phyloP scores from a whole-genome alignment of 257 asterid species.

The Solanum habrochaites region DNA sequence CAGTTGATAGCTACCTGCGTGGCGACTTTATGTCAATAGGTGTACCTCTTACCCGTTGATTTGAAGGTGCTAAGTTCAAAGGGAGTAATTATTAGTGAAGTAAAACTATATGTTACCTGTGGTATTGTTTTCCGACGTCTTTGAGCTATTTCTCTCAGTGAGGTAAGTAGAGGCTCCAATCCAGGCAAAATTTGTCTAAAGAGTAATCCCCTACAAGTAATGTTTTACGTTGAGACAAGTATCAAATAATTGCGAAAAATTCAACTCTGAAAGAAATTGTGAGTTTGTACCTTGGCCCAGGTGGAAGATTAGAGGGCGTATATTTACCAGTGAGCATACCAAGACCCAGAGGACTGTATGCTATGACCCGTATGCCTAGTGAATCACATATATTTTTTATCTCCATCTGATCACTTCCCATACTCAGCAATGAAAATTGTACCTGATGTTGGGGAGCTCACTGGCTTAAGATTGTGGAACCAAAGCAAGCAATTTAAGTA shows the following conservation, averaged over 20 bases:
- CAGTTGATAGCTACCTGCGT: conserved; percentile 85
- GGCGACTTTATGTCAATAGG: background rate
- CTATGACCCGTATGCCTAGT: conserved; percentile 58
- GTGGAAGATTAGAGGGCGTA: conserved; percentile 61
- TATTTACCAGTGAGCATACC: conserved; percentile 98
- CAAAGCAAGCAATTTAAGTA: background rate
- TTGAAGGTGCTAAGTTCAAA: background rate
- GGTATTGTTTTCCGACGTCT: conserved; percentile 56
- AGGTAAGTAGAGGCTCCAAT: conserved; percentile 53
- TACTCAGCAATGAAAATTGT: conserved; percentile 82
- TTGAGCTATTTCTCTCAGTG: conserved; percentile 49
- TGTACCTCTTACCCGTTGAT: background rate
- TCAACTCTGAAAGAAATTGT: background rate
- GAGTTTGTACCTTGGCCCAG: conserved; percentile 63
- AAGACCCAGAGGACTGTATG: conserved; percentile 91
- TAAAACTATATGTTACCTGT: conserved; percentile 32
- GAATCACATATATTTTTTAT: conserved; percentile 63
- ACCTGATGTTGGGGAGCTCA: conserved; percentile 30
- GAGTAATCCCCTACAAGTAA: conserved; percentile 47
- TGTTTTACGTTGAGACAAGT: background rate
- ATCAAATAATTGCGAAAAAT: background rate
- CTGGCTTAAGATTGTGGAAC: background rate
- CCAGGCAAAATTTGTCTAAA: conserved; percentile 87
- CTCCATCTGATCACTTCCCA: conserved; percentile 79
- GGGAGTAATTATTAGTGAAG: background rate